phyloP scores from a whole-genome alignment of 2,329 filamentous ascomycete species.

The Fusarium multiceps region DNA sequence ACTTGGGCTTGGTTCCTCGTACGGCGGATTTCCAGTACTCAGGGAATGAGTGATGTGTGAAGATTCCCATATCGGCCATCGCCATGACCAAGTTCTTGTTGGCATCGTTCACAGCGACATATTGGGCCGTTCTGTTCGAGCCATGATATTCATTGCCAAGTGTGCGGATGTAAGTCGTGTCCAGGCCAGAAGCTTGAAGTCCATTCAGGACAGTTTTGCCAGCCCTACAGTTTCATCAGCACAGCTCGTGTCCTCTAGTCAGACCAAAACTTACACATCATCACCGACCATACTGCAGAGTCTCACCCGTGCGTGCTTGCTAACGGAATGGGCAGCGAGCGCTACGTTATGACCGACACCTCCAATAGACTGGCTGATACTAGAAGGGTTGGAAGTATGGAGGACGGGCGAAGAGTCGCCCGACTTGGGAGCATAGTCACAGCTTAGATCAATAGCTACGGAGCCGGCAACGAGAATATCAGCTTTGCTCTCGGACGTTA shows the following conservation, averaged over 20 bases:
- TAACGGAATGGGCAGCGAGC: slow-evolving; percentile 77
- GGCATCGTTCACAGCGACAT: slow-evolving; percentile 87
- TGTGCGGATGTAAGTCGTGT: slow-evolving; percentile 70
- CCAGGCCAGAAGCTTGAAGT: slow-evolving; percentile 72
- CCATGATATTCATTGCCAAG: slow-evolving; percentile 61
- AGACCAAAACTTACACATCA: slow-evolving; percentile 67
- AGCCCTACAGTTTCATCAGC: slow-evolving; percentile 60
- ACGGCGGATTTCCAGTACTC: slow-evolving; percentile 71
- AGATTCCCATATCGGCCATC: slow-evolving; percentile 95
- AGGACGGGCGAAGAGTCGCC: slow-evolving; percentile 59
- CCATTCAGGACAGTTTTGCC: slow-evolving; percentile 78
- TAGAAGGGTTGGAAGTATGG: slow-evolving; percentile 87
- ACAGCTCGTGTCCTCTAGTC: not conserved
- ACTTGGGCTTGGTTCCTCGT: slow-evolving; percentile 69
- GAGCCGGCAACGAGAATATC: slow-evolving; percentile 92
- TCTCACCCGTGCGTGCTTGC: slow-evolving; percentile 70
- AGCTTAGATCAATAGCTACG: slow-evolving; percentile 87
- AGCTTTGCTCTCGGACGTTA: slow-evolving; percentile 48
- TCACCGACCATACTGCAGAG: slow-evolving; percentile 86
- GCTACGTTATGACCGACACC: slow-evolving; percentile 95
- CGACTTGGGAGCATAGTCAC: slow-evolving; percentile 69
- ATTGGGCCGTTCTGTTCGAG: slow-evolving; percentile 82
- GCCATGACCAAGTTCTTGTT: slow-evolving; percentile 88
- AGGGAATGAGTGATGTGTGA: slow-evolving; percentile 67
- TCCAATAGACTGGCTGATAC: slow-evolving; percentile 84